Evolutionary conservation across 139 green algal genomes (phyloP).

Genomic region (Raphidocelis subcapitata): DNA sequence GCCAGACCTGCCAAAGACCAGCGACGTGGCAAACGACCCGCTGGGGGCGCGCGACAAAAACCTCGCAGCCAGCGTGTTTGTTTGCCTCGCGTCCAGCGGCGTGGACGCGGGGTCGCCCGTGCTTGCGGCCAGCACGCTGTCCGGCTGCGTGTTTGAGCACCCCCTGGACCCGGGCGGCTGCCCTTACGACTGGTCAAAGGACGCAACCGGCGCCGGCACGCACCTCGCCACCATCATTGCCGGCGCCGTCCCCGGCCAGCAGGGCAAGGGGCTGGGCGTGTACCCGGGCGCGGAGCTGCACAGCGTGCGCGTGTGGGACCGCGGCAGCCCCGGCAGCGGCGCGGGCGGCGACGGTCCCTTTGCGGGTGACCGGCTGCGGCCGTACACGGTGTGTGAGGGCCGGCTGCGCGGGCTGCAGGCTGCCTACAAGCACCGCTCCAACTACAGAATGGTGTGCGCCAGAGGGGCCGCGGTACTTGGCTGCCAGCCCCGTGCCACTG

Average conservation of each 20-base stretch:
- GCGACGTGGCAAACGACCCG: too few relatives aligned
- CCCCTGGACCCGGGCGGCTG: slow-evolving; percentile 24
- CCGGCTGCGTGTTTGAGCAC: slow-evolving; percentile 14
- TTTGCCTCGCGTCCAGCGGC: slow-evolving; percentile 22
- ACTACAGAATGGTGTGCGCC: not conserved
- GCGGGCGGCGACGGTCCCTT: not conserved
- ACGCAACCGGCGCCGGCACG: not conserved
- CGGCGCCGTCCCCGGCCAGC: not conserved
- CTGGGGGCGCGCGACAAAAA: too few relatives aligned
- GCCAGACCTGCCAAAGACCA: too few relatives aligned
- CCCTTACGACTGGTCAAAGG: not conserved
- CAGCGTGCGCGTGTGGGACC: slow-evolving; percentile 7
- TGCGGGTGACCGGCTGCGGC: slow-evolving; percentile 6
- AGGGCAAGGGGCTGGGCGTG: not conserved
- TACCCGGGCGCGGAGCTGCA: not conserved
- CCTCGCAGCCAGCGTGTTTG: too few relatives aligned
- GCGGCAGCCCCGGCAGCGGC: not conserved
- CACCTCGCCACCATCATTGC: slow-evolving; percentile 9
- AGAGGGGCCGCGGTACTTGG: too few relatives aligned
- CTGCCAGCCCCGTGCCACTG: too few relatives aligned
- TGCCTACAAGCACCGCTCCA: not conserved
- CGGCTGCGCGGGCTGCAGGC: slow-evolving; percentile 18
- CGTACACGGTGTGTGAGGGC: slow-evolving; percentile 22
- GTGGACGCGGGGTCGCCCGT: not conserved
- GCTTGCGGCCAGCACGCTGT: not conserved